Evolutionary conservation across 2,329 filamentous ascomycete genomes (phyloP).

Genomic region (Chrysoporthe cubensis): DNA sequence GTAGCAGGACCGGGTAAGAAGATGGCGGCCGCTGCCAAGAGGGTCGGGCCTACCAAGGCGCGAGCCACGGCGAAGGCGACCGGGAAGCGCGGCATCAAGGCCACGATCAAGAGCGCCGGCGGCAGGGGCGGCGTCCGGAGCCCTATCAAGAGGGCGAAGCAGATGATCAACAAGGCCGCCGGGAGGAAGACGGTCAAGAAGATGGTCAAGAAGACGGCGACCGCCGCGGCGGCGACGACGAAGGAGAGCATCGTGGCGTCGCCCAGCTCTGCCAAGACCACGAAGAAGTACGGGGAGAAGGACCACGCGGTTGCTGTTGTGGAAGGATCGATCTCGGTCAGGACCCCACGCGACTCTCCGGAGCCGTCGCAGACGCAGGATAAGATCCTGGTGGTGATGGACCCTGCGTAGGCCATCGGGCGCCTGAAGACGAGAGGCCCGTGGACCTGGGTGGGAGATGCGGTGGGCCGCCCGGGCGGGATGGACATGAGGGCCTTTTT

Average conservation of each 20-base stretch:
- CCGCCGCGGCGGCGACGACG: constrained; percentile 2
- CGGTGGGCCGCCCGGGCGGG: not conserved
- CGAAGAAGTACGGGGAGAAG: constrained; percentile 15
- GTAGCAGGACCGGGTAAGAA: constrained; percentile 4
- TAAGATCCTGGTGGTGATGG: constrained; percentile 8
- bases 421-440: too few relatives aligned
- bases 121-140: not conserved
- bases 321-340: constrained; percentile 27
- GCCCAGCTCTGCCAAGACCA: not conserved
- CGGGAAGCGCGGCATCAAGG: constrained; percentile 11
- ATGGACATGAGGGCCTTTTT: not conserved
- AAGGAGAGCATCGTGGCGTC: constrained; percentile 28
- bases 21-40: constrained; percentile 10
- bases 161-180: constrained; percentile 12
- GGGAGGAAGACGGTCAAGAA: not conserved
- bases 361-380: constrained; percentile 23
- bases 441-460: too few relatives aligned
- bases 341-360: constrained; percentile 19
- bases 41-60: not conserved
- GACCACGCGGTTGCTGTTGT: constrained; percentile 2
- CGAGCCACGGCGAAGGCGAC: constrained; percentile 7
- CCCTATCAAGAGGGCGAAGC: not conserved
- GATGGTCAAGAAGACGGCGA: not conserved
- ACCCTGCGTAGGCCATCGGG: not conserved
- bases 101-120: constrained; percentile 18